These are phyloP conservation scores for Pleodorina starrii DNA, from an alignment of 139 green algal species.

Conservation along the genomic window DNA sequence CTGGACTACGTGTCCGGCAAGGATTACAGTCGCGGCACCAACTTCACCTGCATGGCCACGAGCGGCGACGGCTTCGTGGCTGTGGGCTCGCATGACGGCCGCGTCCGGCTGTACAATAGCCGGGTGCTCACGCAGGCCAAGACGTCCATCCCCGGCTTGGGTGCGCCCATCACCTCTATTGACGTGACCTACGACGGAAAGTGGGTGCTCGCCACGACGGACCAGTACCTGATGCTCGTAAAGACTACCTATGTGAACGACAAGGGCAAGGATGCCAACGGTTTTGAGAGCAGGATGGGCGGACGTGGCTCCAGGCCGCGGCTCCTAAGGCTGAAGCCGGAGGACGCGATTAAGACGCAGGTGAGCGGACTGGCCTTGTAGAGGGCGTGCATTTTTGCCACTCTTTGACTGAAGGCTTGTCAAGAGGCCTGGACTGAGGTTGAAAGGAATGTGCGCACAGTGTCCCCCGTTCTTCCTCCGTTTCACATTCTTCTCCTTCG, in stretches of 20 bases:
- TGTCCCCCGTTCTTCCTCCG: too few species aligned
- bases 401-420: too few species aligned
- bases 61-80: constrained; percentile 89
- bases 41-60: constrained; percentile 90
- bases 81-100: constrained; percentile 89
- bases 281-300: constrained; percentile 83
- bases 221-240: constrained; percentile 95
- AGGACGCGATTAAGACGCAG: constrained; percentile 68
- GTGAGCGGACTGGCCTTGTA: too few species aligned
- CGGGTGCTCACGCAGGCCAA: constrained; percentile 85
- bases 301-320: constrained; percentile 78
- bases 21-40: constrained; percentile 88
- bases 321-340: constrained; percentile 89
- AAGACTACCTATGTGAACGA: constrained; percentile 87
- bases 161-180: constrained; percentile 89
- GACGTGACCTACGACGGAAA: constrained; percentile 94
- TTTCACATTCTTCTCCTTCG: too few species aligned
- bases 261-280: constrained; percentile 68
- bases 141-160: constrained; percentile 92
- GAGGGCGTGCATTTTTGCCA: too few species aligned
- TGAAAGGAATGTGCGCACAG: too few species aligned
- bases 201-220: constrained; percentile 94
- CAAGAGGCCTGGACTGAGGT: too few species aligned
- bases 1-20: constrained; percentile 84
- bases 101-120: constrained; percentile 91